Evolutionary conservation across 2,329 filamentous ascomycete genomes (phyloP).

Genomic region (Bipolaris bicolor): DNA sequence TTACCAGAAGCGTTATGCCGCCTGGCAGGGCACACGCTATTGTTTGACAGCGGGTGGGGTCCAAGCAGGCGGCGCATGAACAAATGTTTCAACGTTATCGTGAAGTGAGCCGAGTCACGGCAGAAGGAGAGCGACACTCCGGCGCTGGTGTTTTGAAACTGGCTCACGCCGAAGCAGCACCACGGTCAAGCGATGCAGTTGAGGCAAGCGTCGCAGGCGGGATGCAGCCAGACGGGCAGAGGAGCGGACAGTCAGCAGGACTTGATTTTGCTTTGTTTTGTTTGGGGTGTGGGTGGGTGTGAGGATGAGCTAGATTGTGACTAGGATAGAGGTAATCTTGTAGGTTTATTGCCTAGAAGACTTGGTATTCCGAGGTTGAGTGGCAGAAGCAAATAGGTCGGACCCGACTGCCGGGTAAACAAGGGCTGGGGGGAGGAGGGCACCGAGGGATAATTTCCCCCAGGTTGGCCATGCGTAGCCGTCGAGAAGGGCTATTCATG

Average conservation of each 20-base stretch:
- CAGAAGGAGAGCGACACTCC: slow-evolving; percentile 4
- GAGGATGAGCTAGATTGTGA: background rate
- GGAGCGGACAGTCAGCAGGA: background rate
- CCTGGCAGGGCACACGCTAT: slow-evolving; percentile 7
- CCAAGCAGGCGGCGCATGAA: slow-evolving; percentile 6
- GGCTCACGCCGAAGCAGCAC: slow-evolving; percentile 8
- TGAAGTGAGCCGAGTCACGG: slow-evolving; percentile 7
- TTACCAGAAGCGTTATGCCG: background rate
- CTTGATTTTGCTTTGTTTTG: background rate
- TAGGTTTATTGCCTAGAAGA: slow-evolving; percentile 7
- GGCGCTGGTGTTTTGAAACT: slow-evolving; percentile 13
- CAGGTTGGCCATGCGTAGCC: slow-evolving; percentile 1
- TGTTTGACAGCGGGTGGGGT: slow-evolving; percentile 15
- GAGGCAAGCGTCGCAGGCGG: background rate
- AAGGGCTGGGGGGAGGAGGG: slow-evolving; percentile 2
- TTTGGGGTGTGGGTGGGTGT: background rate
- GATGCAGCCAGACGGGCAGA: background rate
- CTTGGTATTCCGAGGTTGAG: slow-evolving; percentile 6
- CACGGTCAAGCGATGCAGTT: slow-evolving; percentile 1
- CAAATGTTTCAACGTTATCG: slow-evolving; percentile 14
- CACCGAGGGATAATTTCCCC: slow-evolving; percentile 1
- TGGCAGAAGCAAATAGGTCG: background rate
- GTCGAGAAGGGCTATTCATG: background rate
- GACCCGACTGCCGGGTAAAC: slow-evolving; percentile 8
- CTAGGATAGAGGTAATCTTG: background rate